Evolutionary conservation across 805 yeast species (phyloP).

Genomic region (Wickerhamiella musiphila): DNA sequence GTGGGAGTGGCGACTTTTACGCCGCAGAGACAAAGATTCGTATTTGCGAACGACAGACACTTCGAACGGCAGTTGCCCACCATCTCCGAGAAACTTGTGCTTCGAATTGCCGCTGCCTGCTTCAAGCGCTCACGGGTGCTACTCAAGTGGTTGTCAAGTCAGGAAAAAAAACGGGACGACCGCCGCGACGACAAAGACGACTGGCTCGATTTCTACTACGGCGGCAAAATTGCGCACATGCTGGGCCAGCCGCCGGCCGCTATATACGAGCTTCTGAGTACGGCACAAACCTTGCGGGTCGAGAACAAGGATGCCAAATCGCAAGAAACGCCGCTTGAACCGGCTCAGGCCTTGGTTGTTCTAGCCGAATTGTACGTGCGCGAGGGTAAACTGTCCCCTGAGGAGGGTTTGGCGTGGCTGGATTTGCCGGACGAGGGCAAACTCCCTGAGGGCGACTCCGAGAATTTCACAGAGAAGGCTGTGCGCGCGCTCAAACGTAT

Average conservation of each 20-base stretch:
- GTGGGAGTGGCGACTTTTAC: constrained; percentile 32
- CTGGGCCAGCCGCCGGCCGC: constrained; percentile 21
- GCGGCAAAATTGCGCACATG: constrained; percentile 42
- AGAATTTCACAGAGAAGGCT: neutral
- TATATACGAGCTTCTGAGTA: constrained; percentile 25
- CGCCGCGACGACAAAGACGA: too few relatives aligned
- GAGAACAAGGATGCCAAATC: constrained; percentile 5
- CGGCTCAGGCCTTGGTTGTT: constrained; percentile 23
- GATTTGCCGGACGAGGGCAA: neutral
- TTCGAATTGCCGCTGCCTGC: too few relatives aligned
- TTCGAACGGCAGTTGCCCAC: constrained; percentile 6
- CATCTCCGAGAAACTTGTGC: constrained; percentile 8
- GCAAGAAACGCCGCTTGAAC: constrained; percentile 4
- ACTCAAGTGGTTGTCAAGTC: too few relatives aligned
- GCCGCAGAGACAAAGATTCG: constrained; percentile 30
- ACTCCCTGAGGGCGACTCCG: neutral
- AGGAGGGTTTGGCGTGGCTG: constrained; percentile 5
- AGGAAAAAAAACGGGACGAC: too few relatives aligned
- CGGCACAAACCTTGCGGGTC: constrained; percentile 7
- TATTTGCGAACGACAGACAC: constrained; percentile 17
- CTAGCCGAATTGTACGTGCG: constrained; percentile 19
- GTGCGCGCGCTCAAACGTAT: constrained; percentile 29
- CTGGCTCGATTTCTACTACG: constrained; percentile 46
- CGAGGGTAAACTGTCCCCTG: constrained; percentile 7
- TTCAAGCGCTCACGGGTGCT: too few relatives aligned